Base-by-base conservation (phyloP, 73 alveolate species). In the Paraurostyla sp. region DNA sequence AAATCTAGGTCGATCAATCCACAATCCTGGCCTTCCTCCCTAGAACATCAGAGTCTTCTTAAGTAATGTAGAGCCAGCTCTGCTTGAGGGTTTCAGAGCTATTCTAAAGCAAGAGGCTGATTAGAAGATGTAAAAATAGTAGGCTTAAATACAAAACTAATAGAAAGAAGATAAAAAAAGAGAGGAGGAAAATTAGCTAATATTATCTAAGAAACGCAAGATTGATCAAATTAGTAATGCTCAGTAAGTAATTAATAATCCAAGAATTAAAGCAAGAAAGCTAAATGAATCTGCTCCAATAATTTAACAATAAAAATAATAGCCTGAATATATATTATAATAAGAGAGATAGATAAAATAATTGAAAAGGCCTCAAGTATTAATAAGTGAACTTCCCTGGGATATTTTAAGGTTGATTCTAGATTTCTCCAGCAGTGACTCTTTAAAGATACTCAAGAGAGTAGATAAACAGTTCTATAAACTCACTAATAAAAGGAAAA, bases 151-250 rank as follows among this genome's bases (percentile, higher is more conserved):
- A 2, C 50, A 60, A 32, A 27, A 7, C 22, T 36, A 69, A 63
- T 63, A 63, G 62, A 9, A 38, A 36, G 40, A 9, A 69, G 35
- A 7, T 69, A 75, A 25, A 43, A 9, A n/a, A 78, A 33, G 7
- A 69, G 9, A 35, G 63, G 36, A 11, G 38, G 85, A 36, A 16
- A 36, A 40, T 9, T 9, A 69, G 7, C 16, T 46, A 36, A 25
- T n/a, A 22, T 56, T 35, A 3, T 32, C 80, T 7, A 78, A 54
- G 62, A 78, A 78, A 60, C 33, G 89, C 32, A 78, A 78, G 50
- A 23, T 78, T 9, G 80, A 78, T 51, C 23, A 78, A 33, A 78
- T 78, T 20, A n/a, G 80, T 13, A 43, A 73, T 73, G 30, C 68
- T 6, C 7, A 38, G 9, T 16, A 65, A 38, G 41, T 25, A 11